Conservation (phyloP, 1,139 yeast genomes). For the Kurtzmaniella quercitrusa region DNA sequence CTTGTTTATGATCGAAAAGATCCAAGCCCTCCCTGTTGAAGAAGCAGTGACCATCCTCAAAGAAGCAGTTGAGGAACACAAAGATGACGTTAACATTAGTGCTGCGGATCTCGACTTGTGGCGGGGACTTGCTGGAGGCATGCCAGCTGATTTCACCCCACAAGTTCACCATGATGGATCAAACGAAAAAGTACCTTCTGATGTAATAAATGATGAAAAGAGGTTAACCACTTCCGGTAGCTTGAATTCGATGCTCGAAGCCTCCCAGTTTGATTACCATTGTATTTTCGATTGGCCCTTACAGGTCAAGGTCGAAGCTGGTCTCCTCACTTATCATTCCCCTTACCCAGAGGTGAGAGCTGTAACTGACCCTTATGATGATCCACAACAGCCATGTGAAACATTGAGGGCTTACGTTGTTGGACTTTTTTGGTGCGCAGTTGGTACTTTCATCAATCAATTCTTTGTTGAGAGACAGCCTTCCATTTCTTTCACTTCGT, state of each 20-base stretch:
- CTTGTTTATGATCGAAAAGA: slow-evolving; percentile 27
- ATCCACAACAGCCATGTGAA: slow-evolving; percentile 40
- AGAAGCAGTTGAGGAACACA: slow-evolving; percentile 15
- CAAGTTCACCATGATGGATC: not conserved
- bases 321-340: slow-evolving; percentile 41
- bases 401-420: slow-evolving; percentile 46
- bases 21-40: slow-evolving; percentile 16
- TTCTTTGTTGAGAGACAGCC: slow-evolving; percentile 58
- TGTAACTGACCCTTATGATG: slow-evolving; percentile 45
- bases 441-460: slow-evolving; percentile 55
- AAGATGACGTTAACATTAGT: slow-evolving; percentile 20
- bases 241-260: not conserved
- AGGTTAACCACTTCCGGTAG: not conserved
- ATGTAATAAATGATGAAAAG: not conserved
- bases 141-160: not conserved
- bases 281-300: slow-evolving; percentile 16
- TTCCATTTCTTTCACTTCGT: slow-evolving; percentile 36
- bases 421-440: slow-evolving; percentile 46
- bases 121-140: slow-evolving; percentile 6
- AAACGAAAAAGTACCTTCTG: not conserved
- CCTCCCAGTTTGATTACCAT: not conserved
- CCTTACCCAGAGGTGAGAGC: slow-evolving; percentile 59
- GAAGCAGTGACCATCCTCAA: slow-evolving; percentile 21
- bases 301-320: slow-evolving; percentile 30
- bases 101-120: slow-evolving; percentile 11